Conservation (phyloP, 139 green algal genomes). For the Coccomyxa sp. region DNA sequence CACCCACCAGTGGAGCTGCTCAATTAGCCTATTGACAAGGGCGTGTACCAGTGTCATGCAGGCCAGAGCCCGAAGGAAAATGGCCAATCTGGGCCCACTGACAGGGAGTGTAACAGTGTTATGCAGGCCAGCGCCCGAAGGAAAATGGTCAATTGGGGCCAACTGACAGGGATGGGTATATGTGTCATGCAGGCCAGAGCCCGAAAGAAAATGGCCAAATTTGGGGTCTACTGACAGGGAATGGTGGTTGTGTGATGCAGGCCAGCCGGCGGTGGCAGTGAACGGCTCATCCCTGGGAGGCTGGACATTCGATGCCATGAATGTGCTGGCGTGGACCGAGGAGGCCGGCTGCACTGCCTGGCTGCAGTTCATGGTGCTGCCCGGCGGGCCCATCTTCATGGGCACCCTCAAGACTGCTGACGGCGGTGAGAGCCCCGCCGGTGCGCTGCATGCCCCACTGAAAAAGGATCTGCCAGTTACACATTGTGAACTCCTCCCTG, state of each 20-base stretch:
- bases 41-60: too few relatives aligned
- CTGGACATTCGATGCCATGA: slow-evolving; percentile 12
- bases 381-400: slow-evolving; percentile 9
- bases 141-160: too few relatives aligned
- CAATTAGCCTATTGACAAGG: too few relatives aligned
- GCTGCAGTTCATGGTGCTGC: slow-evolving; percentile 20
- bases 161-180: too few relatives aligned
- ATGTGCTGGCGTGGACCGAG: slow-evolving; percentile 10
- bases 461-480: too few relatives aligned
- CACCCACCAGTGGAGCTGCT: too few relatives aligned
- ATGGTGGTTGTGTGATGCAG: not conserved
- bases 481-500: too few relatives aligned
- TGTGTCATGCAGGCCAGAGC: too few relatives aligned
- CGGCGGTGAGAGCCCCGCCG: not conserved
- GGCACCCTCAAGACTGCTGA: not conserved
- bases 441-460: not conserved
- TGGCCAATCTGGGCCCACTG: too few relatives aligned
- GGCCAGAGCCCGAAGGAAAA: too few relatives aligned
- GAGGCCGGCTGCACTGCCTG: slow-evolving; percentile 8
- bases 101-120: not conserved
- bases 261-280: not conserved
- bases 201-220: too few relatives aligned
- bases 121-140: not conserved
- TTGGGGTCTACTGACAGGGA: too few relatives aligned
- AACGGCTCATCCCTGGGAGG: not conserved